Base-by-base conservation (phyloP, 2,329 filamentous ascomycete genomes). In the Phaeosphaeriaceae sp. region DNA sequence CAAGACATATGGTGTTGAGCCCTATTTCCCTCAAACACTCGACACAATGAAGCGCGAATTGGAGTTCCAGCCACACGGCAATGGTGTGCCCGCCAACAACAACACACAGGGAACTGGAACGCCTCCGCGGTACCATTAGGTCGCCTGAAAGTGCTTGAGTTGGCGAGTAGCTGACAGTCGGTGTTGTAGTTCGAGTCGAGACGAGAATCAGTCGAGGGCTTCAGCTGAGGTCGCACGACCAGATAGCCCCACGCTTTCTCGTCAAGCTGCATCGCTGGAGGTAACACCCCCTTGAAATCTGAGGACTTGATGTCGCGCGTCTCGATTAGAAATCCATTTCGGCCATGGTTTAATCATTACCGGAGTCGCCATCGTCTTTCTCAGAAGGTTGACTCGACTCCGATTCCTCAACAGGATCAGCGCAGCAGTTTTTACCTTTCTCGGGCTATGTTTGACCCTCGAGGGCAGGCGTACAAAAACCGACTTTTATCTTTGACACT, bases 21-120 rank as follows among this genome's bases (percentile, higher is more conserved):
- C 77, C 4, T 82, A 82, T 64, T 82, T 82, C 64, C 78, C 79
- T 4, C 66, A 72, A 18, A 81, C 79, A 13, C 70, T 82, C 20
- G 78, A 80, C 26, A 72, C 77, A 20, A 81, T 82, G 79, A 68
- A 70, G 52, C 58, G 71, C 18, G 73, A 75, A 54, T 58, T 73
- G 45, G 71, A 73, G 52, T 71, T 66, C 58, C 60, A 66, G 42
- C 63, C 58, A 15, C 54, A 53, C 21, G 34, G 41, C 23, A 64
- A 63, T 34, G 61, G 58, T 21, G 61, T 46, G 34, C 59, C 62
- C 6, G 70, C 62, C 34, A 66, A 63, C 17, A 60, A 68, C 23
- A 26, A 26, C 23, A 26, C 23, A 11, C 23, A 26, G 23, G 23
- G 23, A 26, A 26, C 23, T 44, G 61, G 61, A 18, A 63, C 67